phyloP scores from a whole-genome alignment of 2,329 filamentous ascomycete species.

The Fusarium sp. region DNA sequence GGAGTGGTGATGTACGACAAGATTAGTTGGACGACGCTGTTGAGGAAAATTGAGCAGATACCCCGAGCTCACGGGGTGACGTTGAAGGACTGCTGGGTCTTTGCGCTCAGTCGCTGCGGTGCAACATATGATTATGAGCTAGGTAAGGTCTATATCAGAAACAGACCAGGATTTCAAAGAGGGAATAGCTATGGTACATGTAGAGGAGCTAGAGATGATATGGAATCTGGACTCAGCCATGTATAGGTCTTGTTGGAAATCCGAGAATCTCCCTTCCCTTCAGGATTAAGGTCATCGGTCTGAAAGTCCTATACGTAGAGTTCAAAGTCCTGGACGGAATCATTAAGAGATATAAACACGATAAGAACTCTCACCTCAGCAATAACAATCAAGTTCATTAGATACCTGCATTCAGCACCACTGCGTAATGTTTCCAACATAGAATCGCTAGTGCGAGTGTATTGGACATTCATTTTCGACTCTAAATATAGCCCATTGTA shows the following conservation, averaged over 20 bases:
- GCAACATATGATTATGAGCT: background rate
- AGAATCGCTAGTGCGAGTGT: background rate
- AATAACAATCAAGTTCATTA: background rate
- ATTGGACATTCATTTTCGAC: background rate
- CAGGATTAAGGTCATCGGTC: conserved; percentile 2
- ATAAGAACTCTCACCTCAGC: background rate
- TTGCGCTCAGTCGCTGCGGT: background rate
- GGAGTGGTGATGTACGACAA: background rate
- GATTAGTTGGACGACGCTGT: background rate
- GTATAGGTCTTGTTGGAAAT: conserved; percentile 7
- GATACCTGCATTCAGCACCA: background rate
- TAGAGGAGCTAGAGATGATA: conserved; percentile 8
- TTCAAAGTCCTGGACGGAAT: conserved; percentile 12
- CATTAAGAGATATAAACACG: conserved; percentile 9
- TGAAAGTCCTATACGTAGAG: conserved; percentile 13
- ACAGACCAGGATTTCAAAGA: background rate
- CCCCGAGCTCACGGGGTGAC: background rate
- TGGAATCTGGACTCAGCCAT: too few species aligned
- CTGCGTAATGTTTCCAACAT: background rate
- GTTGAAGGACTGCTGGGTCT: background rate
- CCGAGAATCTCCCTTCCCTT: conserved; percentile 1
- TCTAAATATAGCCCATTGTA: background rate
- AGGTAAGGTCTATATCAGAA: background rate
- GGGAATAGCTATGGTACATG: background rate
- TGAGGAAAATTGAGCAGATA: background rate